These are phyloP conservation scores for Chlamydomonas eustigma DNA, from an alignment of 139 green algal genomes.

Conservation along the genomic window DNA sequence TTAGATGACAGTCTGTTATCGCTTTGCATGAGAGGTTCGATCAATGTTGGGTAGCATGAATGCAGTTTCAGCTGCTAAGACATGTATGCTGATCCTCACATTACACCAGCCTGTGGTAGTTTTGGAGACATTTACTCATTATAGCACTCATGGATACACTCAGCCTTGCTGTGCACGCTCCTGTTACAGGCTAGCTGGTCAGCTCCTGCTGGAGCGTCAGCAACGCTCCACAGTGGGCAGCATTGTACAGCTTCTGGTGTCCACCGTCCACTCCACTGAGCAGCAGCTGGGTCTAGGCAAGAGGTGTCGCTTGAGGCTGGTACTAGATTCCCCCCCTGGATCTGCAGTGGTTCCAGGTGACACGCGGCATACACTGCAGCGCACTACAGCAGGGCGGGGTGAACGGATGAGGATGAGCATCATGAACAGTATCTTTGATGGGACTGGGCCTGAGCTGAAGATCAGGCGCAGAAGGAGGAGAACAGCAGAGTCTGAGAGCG, in stretches of 20 bases:
- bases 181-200: constrained; percentile 39
- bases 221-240: constrained; percentile 6
- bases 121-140: too few relatives aligned
- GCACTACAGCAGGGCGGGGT: neutral
- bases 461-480: neutral
- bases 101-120: too few relatives aligned
- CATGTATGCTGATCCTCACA: too few relatives aligned
- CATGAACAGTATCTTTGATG: neutral
- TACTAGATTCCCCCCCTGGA: neutral
- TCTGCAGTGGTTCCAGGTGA: neutral
- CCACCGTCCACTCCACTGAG: constrained; percentile 1
- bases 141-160: too few relatives aligned
- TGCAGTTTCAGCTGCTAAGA: too few relatives aligned
- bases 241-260: constrained; percentile 27
- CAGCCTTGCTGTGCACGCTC: too few relatives aligned
- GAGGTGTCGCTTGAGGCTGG: neutral
- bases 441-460: neutral
- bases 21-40: too few relatives aligned
- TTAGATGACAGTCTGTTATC: too few relatives aligned
- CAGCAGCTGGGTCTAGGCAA: neutral
- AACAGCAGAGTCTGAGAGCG: neutral
- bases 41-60: too few relatives aligned
- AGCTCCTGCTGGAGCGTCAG: constrained; percentile 57
- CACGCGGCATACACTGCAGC: neutral
- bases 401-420: neutral